These are phyloP conservation scores for Mortierella sp. DNA, from an alignment of 371 early-diverging fungal genomes.

Conservation along the genomic window DNA sequence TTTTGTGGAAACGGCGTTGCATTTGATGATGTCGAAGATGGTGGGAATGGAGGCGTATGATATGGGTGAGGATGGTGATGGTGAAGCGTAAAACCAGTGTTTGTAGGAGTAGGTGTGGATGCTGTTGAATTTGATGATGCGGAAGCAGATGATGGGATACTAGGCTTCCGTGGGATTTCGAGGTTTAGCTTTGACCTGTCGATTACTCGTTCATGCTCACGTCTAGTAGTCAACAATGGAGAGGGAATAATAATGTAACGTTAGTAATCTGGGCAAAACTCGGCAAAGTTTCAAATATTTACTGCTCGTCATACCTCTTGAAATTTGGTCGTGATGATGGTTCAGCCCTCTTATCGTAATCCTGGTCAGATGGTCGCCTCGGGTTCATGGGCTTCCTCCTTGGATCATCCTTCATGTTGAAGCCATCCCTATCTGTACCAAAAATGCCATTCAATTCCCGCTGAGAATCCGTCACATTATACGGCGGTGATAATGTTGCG, in stretches of 20 bases:
- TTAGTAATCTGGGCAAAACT: not conserved
- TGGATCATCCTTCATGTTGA: not conserved
- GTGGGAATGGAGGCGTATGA: not conserved
- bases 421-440: not conserved
- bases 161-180: constrained; percentile 51
- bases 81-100: constrained; percentile 23
- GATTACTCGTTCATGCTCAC: constrained; percentile 42
- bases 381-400: not conserved
- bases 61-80: constrained; percentile 5
- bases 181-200: constrained; percentile 53
- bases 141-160: constrained; percentile 16
- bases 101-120: constrained; percentile 36
- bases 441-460: not conserved
- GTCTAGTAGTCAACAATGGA: constrained; percentile 8
- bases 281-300: not conserved
- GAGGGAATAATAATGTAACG: not conserved
- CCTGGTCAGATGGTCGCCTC: constrained; percentile 17
- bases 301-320: constrained; percentile 22
- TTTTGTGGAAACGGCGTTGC: constrained; percentile 1
- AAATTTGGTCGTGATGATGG: constrained; percentile 12
- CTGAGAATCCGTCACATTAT: not conserved
- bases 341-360: constrained; percentile 27
- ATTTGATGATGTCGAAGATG: constrained; percentile 11
- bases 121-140: constrained; percentile 37
- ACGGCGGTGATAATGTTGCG: not conserved